Conservation (phyloP, 2,329 filamentous ascomycete species). For the Calycina marina region DNA sequence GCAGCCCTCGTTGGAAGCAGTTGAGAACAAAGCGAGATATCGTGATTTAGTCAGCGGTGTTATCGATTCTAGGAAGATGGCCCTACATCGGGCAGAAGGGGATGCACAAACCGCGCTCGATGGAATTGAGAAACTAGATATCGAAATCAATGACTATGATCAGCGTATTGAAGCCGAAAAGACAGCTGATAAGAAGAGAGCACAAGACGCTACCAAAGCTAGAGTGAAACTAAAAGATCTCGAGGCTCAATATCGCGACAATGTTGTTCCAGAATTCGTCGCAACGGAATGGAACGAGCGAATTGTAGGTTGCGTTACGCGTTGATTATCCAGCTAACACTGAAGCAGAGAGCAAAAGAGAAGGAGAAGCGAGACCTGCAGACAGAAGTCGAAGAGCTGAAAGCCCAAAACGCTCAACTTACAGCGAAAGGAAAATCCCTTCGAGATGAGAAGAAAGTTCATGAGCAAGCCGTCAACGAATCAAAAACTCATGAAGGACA, state of each 20-base stretch:
- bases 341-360: conserved; percentile 39
- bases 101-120: conserved; percentile 27
- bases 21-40: conserved; percentile 59
- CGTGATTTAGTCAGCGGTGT: conserved; percentile 37
- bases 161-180: conserved; percentile 34
- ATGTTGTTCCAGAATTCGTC: conserved; percentile 53
- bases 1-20: conserved; percentile 54
- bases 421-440: conserved; percentile 29
- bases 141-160: conserved; percentile 26
- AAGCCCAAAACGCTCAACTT: conserved; percentile 6
- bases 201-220: conserved; percentile 33
- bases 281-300: conserved; percentile 54
- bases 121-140: conserved; percentile 28
- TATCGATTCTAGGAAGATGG: conserved; percentile 37
- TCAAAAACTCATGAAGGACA: conserved; percentile 65
- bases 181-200: conserved; percentile 32
- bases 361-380: conserved; percentile 38
- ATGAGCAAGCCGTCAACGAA: conserved; percentile 35
- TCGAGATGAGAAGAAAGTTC: conserved; percentile 24
- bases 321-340: background rate
- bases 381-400: conserved; percentile 24
- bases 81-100: conserved; percentile 38
- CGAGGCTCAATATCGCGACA: conserved; percentile 42
- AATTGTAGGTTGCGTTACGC: conserved; percentile 39
- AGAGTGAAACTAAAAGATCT: conserved; percentile 44